Conservation (phyloP, 1,284 basidiomycete species). For the Ustilago tritici region DNA sequence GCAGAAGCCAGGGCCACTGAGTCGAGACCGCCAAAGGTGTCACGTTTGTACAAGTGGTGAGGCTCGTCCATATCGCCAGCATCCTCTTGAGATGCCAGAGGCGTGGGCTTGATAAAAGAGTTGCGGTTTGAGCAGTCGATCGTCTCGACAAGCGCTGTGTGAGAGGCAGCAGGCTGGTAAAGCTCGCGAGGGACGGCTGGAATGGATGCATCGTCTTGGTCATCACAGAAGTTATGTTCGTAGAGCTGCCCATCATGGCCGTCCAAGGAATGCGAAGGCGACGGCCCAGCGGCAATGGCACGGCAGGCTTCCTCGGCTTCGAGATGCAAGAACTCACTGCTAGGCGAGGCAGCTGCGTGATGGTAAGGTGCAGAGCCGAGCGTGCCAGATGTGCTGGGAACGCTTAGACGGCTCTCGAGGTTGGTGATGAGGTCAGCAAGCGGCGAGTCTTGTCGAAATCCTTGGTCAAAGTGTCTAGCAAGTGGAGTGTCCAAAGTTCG, state of each 20-base stretch:
- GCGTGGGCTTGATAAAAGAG: constrained; percentile 10
- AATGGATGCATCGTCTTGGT: constrained; percentile 33
- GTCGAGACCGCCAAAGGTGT: constrained; percentile 42
- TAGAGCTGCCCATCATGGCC: constrained; percentile 8
- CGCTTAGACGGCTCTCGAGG: constrained; percentile 38
- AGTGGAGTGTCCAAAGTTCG: constrained; percentile 40
- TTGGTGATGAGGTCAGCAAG: constrained; percentile 50
- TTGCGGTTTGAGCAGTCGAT: constrained; percentile 21
- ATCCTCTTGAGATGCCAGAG: neutral
- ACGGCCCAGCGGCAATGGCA: constrained; percentile 25
- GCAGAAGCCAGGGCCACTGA: constrained; percentile 11
- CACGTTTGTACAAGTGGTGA: constrained; percentile 21
- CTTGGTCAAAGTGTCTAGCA: constrained; percentile 46
- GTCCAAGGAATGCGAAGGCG: constrained; percentile 21
- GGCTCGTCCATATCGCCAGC: neutral
- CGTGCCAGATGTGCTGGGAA: constrained; percentile 28
- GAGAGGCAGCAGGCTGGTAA: constrained; percentile 24
- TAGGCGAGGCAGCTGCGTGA: constrained; percentile 34
- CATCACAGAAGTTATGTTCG: constrained; percentile 13
- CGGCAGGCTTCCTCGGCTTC: constrained; percentile 4
- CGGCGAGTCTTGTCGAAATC: constrained; percentile 34
- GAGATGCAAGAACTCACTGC: constrained; percentile 33
- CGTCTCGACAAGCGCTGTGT: constrained; percentile 39
- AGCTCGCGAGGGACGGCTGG: constrained; percentile 22
- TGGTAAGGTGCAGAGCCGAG: constrained; percentile 29